These are phyloP conservation scores for Phialophora tarda DNA, from an alignment of 2,329 filamentous ascomycete genomes.

Conservation along the genomic window DNA sequence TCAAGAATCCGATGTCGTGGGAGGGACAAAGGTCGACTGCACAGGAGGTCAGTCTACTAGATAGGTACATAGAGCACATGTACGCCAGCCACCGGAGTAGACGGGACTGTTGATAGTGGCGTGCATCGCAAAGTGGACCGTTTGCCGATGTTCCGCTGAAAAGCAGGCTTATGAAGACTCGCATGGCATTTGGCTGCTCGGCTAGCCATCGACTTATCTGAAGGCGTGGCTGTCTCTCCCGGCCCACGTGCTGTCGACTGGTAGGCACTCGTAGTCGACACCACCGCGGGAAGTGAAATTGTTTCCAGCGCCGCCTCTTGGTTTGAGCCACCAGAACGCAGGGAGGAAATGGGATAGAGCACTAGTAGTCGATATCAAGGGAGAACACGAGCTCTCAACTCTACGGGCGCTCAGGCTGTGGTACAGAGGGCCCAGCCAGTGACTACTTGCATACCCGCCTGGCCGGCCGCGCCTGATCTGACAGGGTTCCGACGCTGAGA, in stretches of 20 bases:
- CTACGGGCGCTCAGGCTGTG: neutral
- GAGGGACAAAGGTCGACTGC: neutral
- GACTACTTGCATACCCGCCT: conserved; percentile 16
- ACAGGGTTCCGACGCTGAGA: conserved; percentile 16
- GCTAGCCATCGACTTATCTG: conserved; percentile 20
- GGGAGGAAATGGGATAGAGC: neutral
- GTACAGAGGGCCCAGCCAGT: neutral
- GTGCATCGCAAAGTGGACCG: conserved; percentile 4
- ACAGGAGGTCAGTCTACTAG: neutral
- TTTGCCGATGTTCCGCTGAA: conserved; percentile 12
- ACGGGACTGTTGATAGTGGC: conserved; percentile 9
- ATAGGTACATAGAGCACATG: neutral
- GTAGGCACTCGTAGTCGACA: neutral
- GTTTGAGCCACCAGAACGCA: neutral
- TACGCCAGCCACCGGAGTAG: neutral
- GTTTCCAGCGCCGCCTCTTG: neutral
- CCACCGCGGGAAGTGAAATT: neutral
- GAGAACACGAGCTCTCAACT: neutral
- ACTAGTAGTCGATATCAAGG: neutral
- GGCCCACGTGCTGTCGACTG: conserved; percentile 13
- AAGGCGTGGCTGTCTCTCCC: conserved; percentile 1
- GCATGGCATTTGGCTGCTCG: conserved; percentile 16
- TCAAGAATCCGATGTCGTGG: neutral
- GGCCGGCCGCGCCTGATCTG: conserved; percentile 5
- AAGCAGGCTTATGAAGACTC: conserved; percentile 8